Percentiles rank a stretch among this genome's conserved stretches.
Evolutionary conservation across 345 rosid genomes (phyloP).

Genomic region (Camelina sativa): DNA sequence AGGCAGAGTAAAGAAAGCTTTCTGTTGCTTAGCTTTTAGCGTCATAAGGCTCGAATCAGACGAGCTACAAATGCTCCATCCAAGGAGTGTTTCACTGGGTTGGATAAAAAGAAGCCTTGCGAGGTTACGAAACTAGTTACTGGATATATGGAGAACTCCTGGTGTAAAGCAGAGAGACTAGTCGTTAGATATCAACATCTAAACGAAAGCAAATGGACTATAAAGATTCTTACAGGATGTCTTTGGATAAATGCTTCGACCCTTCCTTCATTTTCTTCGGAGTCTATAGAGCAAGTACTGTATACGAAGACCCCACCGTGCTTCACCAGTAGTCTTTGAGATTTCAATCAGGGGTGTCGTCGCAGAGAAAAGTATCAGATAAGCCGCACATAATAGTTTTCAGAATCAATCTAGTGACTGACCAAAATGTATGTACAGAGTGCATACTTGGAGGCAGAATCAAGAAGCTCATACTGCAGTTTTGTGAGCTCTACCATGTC

Average conservation of each 20-base stretch:
- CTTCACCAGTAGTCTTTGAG: slow-evolving; percentile 71
- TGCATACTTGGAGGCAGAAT: slow-evolving; percentile 84
- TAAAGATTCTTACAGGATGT: slow-evolving; percentile 69
- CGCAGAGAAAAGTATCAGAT: slow-evolving; percentile 29
- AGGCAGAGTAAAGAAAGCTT: slow-evolving; percentile 10
- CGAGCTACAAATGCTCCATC: slow-evolving; percentile 98
- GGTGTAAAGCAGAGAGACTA: slow-evolving; percentile 36
- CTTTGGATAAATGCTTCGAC: slow-evolving; percentile 72
- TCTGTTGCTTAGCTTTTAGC: slow-evolving; percentile 13
- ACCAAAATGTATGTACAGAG: slow-evolving; percentile 5
- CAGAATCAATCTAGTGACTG: not conserved
- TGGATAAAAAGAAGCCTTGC: slow-evolving; percentile 68
- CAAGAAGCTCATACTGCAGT: slow-evolving; percentile 87
- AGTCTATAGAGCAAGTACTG: slow-evolving; percentile 93
- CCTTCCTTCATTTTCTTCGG: slow-evolving; percentile 87
- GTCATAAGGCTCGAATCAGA: slow-evolving; percentile 54
- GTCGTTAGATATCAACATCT: slow-evolving; percentile 9
- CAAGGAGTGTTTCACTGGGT: slow-evolving; percentile 74
- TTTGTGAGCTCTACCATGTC: slow-evolving; percentile 77
- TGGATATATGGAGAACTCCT: slow-evolving; percentile 79
- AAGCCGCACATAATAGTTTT: not conserved
- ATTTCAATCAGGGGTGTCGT: not conserved
- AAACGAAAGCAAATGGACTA: not conserved
- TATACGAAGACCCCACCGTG: slow-evolving; percentile 78
- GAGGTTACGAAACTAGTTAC: slow-evolving; percentile 61